Evolutionary conservation across 164 flowering plant genomes (phyloP).

Genomic region (Litsea cubeba): DNA sequence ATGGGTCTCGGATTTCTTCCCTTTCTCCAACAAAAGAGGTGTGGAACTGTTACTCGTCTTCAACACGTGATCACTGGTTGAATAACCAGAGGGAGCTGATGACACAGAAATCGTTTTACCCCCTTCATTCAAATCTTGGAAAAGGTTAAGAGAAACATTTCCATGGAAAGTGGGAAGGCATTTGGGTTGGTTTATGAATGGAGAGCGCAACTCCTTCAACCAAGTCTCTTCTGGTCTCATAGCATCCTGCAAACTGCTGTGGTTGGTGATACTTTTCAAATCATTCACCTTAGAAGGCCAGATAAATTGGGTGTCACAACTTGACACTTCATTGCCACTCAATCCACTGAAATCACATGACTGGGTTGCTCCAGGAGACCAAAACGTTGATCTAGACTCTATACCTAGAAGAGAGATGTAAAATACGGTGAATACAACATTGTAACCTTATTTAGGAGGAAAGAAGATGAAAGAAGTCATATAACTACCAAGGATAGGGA

Average conservation of each 20-base stretch:
- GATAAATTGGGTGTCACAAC: slow-evolving; percentile 27
- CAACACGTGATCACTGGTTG: slow-evolving; percentile 20
- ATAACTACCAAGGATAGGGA: slow-evolving; percentile 38
- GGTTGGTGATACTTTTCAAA: slow-evolving; percentile 12
- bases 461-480: neutral
- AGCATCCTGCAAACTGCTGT: slow-evolving; percentile 18
- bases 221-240: slow-evolving; percentile 24
- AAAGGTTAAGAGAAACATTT: slow-evolving; percentile 32
- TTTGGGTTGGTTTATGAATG: slow-evolving; percentile 14
- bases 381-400: slow-evolving; percentile 42
- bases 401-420: neutral
- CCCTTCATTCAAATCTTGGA: slow-evolving; percentile 41
- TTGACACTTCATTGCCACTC: slow-evolving; percentile 34
- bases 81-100: slow-evolving; percentile 29
- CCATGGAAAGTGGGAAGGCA: slow-evolving; percentile 36
- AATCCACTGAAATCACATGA: slow-evolving; percentile 30
- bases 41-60: slow-evolving; percentile 13
- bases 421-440: neutral
- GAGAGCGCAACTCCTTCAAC: slow-evolving; percentile 7
- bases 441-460: neutral
- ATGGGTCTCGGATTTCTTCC: slow-evolving; percentile 32
- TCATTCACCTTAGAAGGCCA: slow-evolving; percentile 43
- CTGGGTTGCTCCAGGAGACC: slow-evolving; percentile 43
- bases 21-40: slow-evolving; percentile 31
- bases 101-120: slow-evolving; percentile 37